Evolutionary conservation across 1,284 basidiomycete genomes (phyloP).

Genomic region (Marasmius sp.): DNA sequence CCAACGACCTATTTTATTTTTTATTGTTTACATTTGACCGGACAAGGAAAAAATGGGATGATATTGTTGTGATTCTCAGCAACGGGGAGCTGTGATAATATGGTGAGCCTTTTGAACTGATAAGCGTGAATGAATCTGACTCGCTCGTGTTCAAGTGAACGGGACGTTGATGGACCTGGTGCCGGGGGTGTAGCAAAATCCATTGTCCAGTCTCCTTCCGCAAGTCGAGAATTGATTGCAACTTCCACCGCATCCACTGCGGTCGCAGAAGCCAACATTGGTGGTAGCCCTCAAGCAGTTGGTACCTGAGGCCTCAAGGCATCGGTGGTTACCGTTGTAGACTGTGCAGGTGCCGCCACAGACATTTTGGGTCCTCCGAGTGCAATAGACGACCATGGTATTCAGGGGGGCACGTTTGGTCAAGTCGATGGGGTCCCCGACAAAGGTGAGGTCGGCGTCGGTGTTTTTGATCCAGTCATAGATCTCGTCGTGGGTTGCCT

Average conservation of each 20-base stretch:
- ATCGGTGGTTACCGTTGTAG: conserved; percentile 20
- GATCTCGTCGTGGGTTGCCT: background rate
- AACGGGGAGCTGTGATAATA: too few relatives aligned
- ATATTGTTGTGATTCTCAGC: too few relatives aligned
- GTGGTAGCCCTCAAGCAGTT: conserved; percentile 25
- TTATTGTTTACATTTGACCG: too few relatives aligned
- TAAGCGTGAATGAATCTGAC: too few relatives aligned
- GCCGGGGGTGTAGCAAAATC: conserved; percentile 25
- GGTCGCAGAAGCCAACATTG: conserved; percentile 26
- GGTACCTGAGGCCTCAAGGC: conserved; percentile 23
- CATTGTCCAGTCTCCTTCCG: conserved; percentile 17
- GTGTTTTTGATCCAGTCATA: conserved; percentile 22
- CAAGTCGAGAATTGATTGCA: conserved; percentile 22
- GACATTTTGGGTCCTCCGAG: conserved; percentile 8
- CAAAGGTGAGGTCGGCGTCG: conserved; percentile 23
- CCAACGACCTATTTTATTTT: too few relatives aligned
- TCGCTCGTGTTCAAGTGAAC: background rate
- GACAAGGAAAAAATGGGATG: too few relatives aligned
- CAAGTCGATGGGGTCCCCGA: conserved; percentile 16
- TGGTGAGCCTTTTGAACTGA: too few relatives aligned
- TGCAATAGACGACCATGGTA: conserved; percentile 25
- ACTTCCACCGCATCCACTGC: conserved; percentile 17
- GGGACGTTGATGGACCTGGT: conserved; percentile 20
- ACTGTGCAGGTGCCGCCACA: conserved; percentile 26
- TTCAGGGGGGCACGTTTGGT: conserved; percentile 10